Evolutionary conservation across 768 basidiomycete genomes (phyloP).

Genomic region (Pulveroboletus ravenelii): DNA sequence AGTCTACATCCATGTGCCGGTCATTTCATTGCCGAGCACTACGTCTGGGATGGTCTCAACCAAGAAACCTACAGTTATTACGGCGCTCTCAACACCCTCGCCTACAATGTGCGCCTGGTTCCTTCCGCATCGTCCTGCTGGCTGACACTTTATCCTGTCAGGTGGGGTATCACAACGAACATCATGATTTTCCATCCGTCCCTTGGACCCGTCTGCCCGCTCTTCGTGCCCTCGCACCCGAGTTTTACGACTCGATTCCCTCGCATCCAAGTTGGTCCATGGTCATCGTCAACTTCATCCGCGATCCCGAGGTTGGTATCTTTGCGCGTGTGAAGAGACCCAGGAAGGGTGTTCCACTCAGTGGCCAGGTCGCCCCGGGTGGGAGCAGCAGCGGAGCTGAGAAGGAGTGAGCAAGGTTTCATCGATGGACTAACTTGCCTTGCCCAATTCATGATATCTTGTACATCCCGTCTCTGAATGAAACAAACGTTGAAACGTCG

Average conservation of each 20-base stretch:
- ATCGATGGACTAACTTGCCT: conserved; percentile 4
- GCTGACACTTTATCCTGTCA: conserved; percentile 25
- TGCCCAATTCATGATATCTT: conserved; percentile 10
- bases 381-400: conserved; percentile 5
- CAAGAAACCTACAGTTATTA: conserved; percentile 99
- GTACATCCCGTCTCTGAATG: conserved; percentile 13
- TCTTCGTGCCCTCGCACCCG: conserved; percentile 77
- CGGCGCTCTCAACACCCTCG: conserved; percentile 81
- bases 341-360: conserved; percentile 32
- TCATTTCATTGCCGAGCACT: conserved; percentile 98
- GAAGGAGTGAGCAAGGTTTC: conserved; percentile 12
- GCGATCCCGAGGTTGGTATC: conserved; percentile 83
- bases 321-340: conserved; percentile 82
- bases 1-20: conserved; percentile 94
- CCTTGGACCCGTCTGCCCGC: conserved; percentile 91
- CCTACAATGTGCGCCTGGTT: conserved; percentile 77
- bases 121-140: neutral
- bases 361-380: conserved; percentile 16
- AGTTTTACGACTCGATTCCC: conserved; percentile 87
- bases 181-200: conserved; percentile 97
- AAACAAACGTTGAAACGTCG: neutral
- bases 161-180: conserved; percentile 99
- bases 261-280: conserved; percentile 92
- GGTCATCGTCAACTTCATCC: conserved; percentile 91
- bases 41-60: conserved; percentile 84